Evolutionary conservation across 2,329 filamentous ascomycete species (phyloP).

Genomic region (Exophiala mesophila): DNA sequence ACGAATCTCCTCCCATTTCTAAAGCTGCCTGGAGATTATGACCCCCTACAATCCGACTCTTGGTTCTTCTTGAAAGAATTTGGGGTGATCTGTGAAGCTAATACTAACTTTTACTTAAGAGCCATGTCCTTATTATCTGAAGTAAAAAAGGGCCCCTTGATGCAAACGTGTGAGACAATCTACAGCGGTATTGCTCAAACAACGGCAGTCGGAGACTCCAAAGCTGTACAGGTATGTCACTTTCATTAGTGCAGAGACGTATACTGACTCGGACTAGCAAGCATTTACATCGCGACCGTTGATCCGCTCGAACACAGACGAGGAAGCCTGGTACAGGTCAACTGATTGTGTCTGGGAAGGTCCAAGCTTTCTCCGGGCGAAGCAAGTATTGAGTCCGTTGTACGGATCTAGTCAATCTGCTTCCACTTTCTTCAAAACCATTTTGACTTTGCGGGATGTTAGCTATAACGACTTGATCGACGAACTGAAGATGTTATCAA

Average conservation of each 20-base stretch:
- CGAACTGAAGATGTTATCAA: constrained; percentile 14
- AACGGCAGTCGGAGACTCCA: constrained; percentile 4
- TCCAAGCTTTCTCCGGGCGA: constrained; percentile 7
- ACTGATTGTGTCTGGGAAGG: constrained; percentile 17
- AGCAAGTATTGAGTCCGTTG: constrained; percentile 7
- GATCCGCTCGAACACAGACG: constrained; percentile 3
- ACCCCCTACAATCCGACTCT: constrained; percentile 4
- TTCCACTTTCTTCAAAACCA: constrained; percentile 12
- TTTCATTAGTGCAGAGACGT: constrained; percentile 1
- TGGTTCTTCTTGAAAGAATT: constrained; percentile 14
- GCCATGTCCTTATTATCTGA: too few relatives aligned
- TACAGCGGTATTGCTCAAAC: constrained; percentile 13
- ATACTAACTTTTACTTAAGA: constrained; percentile 11
- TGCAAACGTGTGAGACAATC: too few relatives aligned
- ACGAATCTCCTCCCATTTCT: constrained; percentile 6
- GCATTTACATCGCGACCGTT: constrained; percentile 2
- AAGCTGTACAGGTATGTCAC: constrained; percentile 5
- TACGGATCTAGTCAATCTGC: constrained; percentile 9
- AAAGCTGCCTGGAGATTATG: constrained; percentile 8
- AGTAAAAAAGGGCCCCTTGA: too few relatives aligned
- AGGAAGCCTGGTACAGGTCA: constrained; percentile 9
- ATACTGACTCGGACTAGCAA: constrained; percentile 6
- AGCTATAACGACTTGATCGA: constrained; percentile 10
- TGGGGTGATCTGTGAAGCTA: constrained; percentile 11
- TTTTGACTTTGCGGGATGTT: constrained; percentile 11